Conservation (phyloP, 2,329 filamentous ascomycete genomes). For the Arthrocladium fulminans region DNA sequence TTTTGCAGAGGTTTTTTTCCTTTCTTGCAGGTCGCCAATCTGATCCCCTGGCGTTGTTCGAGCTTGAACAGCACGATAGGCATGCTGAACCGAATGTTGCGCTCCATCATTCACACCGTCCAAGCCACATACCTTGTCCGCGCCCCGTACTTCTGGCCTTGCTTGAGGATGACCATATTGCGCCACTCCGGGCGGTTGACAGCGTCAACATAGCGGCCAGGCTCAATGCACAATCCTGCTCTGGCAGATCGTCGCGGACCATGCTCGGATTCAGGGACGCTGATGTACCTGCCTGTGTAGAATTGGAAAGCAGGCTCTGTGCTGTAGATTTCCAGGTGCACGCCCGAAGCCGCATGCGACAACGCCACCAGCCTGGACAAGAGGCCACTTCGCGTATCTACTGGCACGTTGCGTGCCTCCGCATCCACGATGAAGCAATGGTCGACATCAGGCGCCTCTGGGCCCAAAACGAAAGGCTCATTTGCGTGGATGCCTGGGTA, state of each 20-base stretch:
- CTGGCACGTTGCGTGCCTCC: conserved; percentile 49
- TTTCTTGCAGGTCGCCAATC: background rate
- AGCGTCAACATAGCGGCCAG: conserved; percentile 82
- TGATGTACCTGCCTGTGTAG: conserved; percentile 80
- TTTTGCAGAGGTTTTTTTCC: no score
- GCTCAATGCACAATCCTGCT: conserved; percentile 84
- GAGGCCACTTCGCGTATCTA: conserved; percentile 57
- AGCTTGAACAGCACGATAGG: no score
- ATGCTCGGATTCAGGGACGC: conserved; percentile 57
- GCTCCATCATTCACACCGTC: conserved; percentile 29
- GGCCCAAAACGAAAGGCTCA: conserved; percentile 62
- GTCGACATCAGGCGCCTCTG: conserved; percentile 67
- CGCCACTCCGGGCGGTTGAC: conserved; percentile 74
- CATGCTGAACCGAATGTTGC: background rate
- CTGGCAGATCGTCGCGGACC: conserved; percentile 57
- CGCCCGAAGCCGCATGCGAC: conserved; percentile 60
- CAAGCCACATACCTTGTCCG: conserved; percentile 78
- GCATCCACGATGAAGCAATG: conserved; percentile 78
- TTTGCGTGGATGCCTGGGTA: conserved; percentile 54
- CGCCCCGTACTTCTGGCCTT: conserved; percentile 72
- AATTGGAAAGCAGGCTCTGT: conserved; percentile 97
- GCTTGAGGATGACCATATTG: conserved; percentile 69
- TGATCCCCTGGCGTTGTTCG: no score
- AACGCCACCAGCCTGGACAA: conserved; percentile 62
- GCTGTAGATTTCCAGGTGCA: conserved; percentile 79